phyloP scores from a whole-genome alignment of 768 basidiomycete genomes.

The Termitomyces sp. region DNA sequence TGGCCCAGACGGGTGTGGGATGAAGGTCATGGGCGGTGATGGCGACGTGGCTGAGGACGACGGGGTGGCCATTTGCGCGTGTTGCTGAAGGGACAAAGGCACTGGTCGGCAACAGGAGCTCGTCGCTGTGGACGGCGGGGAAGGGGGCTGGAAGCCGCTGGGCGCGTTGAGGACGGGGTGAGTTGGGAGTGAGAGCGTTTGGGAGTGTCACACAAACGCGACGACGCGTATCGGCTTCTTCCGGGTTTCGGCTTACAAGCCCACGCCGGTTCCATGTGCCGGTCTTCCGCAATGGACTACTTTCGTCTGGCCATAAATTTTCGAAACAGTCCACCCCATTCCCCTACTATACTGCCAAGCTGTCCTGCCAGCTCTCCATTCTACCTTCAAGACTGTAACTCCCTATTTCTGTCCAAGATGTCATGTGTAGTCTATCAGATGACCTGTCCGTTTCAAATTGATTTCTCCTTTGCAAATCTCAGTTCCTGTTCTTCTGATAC shows the following conservation, averaged over 20 bases:
- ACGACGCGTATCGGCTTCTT: conserved; percentile 52
- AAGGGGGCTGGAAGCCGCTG: conserved; percentile 34
- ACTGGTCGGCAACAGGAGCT: conserved; percentile 23
- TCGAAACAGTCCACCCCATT: neutral
- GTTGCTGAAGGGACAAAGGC: conserved; percentile 16
- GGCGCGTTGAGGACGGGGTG: conserved; percentile 30
- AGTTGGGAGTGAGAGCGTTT: conserved; percentile 29
- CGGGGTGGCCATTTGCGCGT: conserved; percentile 71
- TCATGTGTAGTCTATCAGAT: conserved; percentile 26
- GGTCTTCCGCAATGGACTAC: conserved; percentile 23
- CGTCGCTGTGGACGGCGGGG: conserved; percentile 30
- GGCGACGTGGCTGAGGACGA: conserved; percentile 81
- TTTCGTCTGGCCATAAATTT: neutral
- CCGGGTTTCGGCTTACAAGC: conserved; percentile 41
- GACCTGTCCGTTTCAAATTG: conserved; percentile 26
- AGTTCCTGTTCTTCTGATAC: conserved; percentile 19
- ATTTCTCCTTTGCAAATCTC: conserved; percentile 13
- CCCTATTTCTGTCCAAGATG: conserved; percentile 2
- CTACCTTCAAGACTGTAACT: conserved; percentile 5
- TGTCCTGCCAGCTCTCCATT: neutral
- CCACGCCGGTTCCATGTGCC: conserved; percentile 24
- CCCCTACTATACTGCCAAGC: neutral
- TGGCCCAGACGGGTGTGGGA: conserved; percentile 41
- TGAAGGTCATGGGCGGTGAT: conserved; percentile 70
- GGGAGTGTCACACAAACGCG: conserved; percentile 39